These are phyloP conservation scores for Marvania coccoides DNA, from an alignment of 139 green algal genomes.

Conservation along the genomic window DNA sequence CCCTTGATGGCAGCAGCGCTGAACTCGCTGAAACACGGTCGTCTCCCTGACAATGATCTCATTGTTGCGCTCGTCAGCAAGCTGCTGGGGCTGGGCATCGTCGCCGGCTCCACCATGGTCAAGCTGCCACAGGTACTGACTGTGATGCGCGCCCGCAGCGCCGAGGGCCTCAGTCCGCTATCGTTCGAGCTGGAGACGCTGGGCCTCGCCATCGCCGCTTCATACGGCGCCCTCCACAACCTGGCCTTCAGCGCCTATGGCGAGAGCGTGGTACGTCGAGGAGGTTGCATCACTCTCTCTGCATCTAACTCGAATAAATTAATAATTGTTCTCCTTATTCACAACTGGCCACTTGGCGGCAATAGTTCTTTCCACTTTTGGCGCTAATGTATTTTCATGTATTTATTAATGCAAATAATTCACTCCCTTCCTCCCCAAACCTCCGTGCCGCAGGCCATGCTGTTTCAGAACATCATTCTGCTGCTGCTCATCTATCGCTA, in stretches of 20 bases:
- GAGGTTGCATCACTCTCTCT: too few relatives aligned
- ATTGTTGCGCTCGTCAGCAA: constrained; percentile 14
- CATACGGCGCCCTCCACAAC: constrained; percentile 58
- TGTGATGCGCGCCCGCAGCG: constrained; percentile 39
- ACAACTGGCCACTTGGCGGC: too few relatives aligned
- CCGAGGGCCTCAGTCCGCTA: constrained; percentile 52
- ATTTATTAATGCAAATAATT: not conserved
- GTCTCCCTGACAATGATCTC: not conserved
- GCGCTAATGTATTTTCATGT: not conserved
- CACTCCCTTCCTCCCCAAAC: not conserved
- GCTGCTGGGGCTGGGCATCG: constrained; percentile 60
- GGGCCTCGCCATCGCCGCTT: constrained; percentile 46
- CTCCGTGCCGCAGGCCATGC: constrained; percentile 9
- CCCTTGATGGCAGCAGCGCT: not conserved
- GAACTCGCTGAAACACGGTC: not conserved
- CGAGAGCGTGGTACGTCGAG: constrained; percentile 48
- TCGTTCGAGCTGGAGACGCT: constrained; percentile 73
- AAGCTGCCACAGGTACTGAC: constrained; percentile 73
- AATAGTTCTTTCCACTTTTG: too few relatives aligned
- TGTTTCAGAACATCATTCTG: constrained; percentile 58
- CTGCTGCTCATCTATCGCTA: constrained; percentile 66
- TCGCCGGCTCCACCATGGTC: constrained; percentile 52
- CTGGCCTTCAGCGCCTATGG: constrained; percentile 74
- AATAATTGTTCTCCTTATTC: too few relatives aligned
- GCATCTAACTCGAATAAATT: too few relatives aligned